Evolutionary conservation across 306 rosid species (phyloP), one percentile per base, ranked within the genome.

Genomic region (Malus sieversii): DNA sequence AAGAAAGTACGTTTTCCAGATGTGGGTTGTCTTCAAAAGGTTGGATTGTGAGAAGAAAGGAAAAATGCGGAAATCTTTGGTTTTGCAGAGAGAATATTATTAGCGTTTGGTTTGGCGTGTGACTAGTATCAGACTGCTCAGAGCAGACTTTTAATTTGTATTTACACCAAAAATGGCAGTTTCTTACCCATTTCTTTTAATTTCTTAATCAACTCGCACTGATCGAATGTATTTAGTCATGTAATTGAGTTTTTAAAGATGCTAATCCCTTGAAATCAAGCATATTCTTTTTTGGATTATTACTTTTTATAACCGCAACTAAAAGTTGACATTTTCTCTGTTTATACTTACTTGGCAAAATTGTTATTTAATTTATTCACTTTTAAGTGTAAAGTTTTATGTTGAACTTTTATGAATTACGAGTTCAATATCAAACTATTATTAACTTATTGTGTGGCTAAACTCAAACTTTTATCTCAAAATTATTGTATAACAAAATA

Each of bases 41-140:
- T 32, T 67, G 71, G 61, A 77, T 67, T 18, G 35, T 78, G 63
- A 73, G 65, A 70, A 78, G 14, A 71, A 78, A 79, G 78, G 75
- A 76, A 78, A 74, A 80, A n/a, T 70, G 23, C 38, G 51, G 44
- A 79, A 84, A 81, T 86, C 80, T 78, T 66, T 77, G 19, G 76
- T 78, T 85, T 86, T 81, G 73, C 68, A 71, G 60, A 18, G 82
- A 79, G 83, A 78, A 84, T 73, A 79, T 81, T 66, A 69, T 75
- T 80, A 68, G 71, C 7, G 2, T 25, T 38, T 44, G 35, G 48
- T 70, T 78, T 85, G 85, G 85, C 75, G 86, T 27, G 29, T 88
- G 85, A 81, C 87, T 33, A 33, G 7, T 33, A 33, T 33, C 6
- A 33, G 6, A 33, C 38, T 33, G 38, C 38, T 33, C 38, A 5